Evolutionary conservation across 139 green algal species (phyloP).

Genomic region (Cymbomonas tetramitiformis): DNA sequence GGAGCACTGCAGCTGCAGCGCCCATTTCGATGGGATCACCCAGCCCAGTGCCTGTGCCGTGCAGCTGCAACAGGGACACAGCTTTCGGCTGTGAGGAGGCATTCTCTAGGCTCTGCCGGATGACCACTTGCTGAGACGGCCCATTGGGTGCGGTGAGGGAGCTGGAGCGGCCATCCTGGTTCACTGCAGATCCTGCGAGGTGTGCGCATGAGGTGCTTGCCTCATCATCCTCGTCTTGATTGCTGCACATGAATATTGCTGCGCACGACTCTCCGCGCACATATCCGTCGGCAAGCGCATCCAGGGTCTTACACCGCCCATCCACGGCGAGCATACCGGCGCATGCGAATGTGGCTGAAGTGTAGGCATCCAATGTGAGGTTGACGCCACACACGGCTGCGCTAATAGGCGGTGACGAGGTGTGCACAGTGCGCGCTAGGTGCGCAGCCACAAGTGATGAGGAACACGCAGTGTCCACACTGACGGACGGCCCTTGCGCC

Average conservation of each 20-base stretch:
- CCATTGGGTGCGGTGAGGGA: conserved; percentile 73
- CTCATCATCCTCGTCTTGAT: conserved; percentile 4
- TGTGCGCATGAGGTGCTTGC: neutral
- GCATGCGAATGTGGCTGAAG: neutral
- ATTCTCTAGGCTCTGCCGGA: conserved; percentile 35
- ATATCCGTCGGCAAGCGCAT: conserved; percentile 67
- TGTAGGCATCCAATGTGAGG: conserved; percentile 44
- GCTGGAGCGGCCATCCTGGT: conserved; percentile 67
- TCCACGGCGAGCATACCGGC: conserved; percentile 57
- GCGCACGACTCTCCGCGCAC: conserved; percentile 52
- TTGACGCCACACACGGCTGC: conserved; percentile 43
- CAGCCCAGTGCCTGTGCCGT: conserved; percentile 64
- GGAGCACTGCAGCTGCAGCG: conserved; percentile 32
- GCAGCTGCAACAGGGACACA: conserved; percentile 43
- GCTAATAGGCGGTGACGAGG: conserved; percentile 18
- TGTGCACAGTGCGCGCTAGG: conserved; percentile 21
- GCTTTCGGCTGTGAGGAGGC: conserved; percentile 13
- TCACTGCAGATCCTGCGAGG: conserved; percentile 30
- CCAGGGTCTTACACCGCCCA: conserved; percentile 70
- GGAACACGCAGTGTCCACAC: conserved; percentile 22
- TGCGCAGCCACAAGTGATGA: conserved; percentile 19
- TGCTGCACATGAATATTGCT: conserved; percentile 21
- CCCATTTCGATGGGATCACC: conserved; percentile 78
- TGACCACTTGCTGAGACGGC: conserved; percentile 58
- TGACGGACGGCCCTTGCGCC: conserved; percentile 7